Evolutionary conservation across 306 rosid species (phyloP), one percentile per base, ranked within the genome.

Genomic region (Trifolium fragiferum): DNA sequence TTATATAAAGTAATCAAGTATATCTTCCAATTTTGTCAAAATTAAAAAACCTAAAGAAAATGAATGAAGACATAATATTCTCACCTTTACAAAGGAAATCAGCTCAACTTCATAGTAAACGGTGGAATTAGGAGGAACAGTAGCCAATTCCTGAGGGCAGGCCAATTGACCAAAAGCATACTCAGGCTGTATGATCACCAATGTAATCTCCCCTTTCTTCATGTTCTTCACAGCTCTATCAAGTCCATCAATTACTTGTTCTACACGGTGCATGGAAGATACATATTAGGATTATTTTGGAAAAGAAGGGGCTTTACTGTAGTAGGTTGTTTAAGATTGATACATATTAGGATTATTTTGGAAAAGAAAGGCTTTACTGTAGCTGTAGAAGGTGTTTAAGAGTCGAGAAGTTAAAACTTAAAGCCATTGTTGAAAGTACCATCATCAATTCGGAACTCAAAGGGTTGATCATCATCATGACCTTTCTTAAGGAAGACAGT

Each of bases 191-290:
- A 94, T 66, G 30, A 81, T 87, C 87, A 94, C 40, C 68, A 78
- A 53, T 33, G 99, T 97, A 30, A 73, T 76, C 84, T 92, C 99
- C 72, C 97, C 97, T 82, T 90, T 89, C 89, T 94, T 94, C 98
- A 92, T 94, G 72, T 93, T 86, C 78, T 78, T 58, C 59, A 89
- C 89, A 55, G 97, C 97, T 80, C 66, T 82, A 65, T 95, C 97
- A 13, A 94, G 93, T 60, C 99, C 99, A 13, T 82, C 93, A 75
- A 90, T 89, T 66, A 92, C 99, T 90, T 90, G 93, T 81, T 92
- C 99, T 91, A 55, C 57, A 63, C 10, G 50, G 30, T 16, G 0
- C 47, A 60, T 27, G 50, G 62, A 62, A 38, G 44, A 54, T 21
- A 25, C 21, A n/a, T 0, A 6, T n/a, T n/a, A n/a, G n/a, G n/a